Percentiles rank a stretch among this genome's conserved stretches.
phyloP scores from a whole-genome alignment of 192 early-diverging fungal species.

The Coemansia javaensis region DNA sequence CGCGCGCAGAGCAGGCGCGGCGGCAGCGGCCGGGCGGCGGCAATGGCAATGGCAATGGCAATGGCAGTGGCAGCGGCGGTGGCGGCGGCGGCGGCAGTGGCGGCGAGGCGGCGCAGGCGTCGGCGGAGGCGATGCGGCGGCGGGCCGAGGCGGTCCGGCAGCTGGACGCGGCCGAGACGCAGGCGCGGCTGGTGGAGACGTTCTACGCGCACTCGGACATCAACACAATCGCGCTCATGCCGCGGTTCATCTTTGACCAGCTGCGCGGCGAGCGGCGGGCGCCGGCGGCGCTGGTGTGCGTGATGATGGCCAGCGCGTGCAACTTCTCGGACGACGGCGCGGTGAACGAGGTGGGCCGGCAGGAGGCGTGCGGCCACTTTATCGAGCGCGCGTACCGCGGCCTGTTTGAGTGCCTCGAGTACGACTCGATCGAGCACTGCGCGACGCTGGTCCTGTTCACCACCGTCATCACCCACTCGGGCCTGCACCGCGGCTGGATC shows the following conservation, averaged over 20 bases:
- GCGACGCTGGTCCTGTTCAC: slow-evolving; percentile 40
- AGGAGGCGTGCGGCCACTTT: slow-evolving; percentile 22
- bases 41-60: too few species aligned
- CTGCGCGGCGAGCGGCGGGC: slow-evolving; percentile 18
- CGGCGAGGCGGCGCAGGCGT: too few species aligned
- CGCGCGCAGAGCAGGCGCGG: not conserved
- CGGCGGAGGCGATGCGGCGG: not conserved
- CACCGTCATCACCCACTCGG: slow-evolving; percentile 34
- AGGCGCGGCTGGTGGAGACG: slow-evolving; percentile 28
- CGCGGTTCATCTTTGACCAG: slow-evolving; percentile 25
- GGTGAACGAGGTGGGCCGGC: slow-evolving; percentile 7
- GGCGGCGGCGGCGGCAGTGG: too few species aligned
- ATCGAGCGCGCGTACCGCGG: slow-evolving; percentile 43
- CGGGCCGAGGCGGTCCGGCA: not conserved
- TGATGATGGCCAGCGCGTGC: slow-evolving; percentile 45
- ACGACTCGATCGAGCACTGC: slow-evolving; percentile 47
- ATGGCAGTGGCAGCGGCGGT: too few species aligned
- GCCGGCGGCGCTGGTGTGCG: slow-evolving; percentile 31
- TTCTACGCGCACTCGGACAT: slow-evolving; percentile 40
- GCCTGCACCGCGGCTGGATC: slow-evolving; percentile 46
- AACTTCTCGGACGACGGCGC: slow-evolving; percentile 15
- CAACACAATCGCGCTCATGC: slow-evolving; percentile 38
- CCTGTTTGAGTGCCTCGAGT: slow-evolving; percentile 42
- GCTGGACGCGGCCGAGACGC: slow-evolving; percentile 11
- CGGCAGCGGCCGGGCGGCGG: slow-evolving; percentile 3